Evolutionary conservation across 208 protist species (phyloP), one percentile per base, ranked within the genome.

Genomic region (Angomonas deanei): DNA sequence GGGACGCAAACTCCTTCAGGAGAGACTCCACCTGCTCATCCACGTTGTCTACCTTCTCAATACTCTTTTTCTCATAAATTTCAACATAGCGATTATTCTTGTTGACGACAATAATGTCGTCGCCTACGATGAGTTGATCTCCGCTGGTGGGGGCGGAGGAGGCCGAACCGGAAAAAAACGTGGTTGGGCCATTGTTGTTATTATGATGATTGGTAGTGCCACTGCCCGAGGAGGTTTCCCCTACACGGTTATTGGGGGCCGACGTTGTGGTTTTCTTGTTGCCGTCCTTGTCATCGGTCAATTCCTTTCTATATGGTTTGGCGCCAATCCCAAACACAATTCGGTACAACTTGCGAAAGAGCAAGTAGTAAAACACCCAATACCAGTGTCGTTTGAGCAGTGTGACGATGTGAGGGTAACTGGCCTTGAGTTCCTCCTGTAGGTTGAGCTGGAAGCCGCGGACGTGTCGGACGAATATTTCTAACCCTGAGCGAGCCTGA

Each of bases 41-140:
- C 50, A 56, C 50, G 28, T 56, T 56, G 24, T 56, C 50, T 28
- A 56, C 50, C 19, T 28, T 19, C 15, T 56, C 50, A 5, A 32
- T 28, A 3, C 23, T 10, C 15, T 30, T 56, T 15, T 56, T 56
- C 23, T 56, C 50, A 56, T 56, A 56, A 5, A 56, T 24, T 33
- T 56, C 50, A 3, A 56, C 23, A 56, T 56, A 56, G 4, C 50
- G 50, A 32, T 56, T 56, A 28, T 56, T 28, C 4, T 28, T 19
- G 27, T 56, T 56, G 23, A 56, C 50, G 30, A 56, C 28, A 30
- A 56, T 56, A 32, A 56, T 24, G 30, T 56, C 50, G 15, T 56
- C 50, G 6, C 50, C 23, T 3, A 56, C 50, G 27, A 56, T 56
- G 15, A 56, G 21, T 24, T 56, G n/a, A 15, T 49, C 24, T 49